phyloP scores from a whole-genome alignment of 176 grass and related monocot species.

The Cenchrus fungigraminus region DNA sequence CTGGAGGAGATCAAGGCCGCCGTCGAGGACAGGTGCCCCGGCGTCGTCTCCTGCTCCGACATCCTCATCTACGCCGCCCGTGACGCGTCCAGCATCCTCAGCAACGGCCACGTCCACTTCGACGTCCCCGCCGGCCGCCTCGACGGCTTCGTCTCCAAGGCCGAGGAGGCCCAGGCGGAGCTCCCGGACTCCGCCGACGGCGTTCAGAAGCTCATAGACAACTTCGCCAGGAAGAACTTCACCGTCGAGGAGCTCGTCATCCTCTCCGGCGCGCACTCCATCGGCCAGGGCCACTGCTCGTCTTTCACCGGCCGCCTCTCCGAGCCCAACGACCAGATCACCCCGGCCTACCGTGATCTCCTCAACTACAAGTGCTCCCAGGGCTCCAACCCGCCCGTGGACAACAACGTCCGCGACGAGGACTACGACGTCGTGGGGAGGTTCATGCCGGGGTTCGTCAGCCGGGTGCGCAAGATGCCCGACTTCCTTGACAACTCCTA shows the following conservation, averaged over 20 bases:
- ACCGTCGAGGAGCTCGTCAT: slow-evolving; percentile 64
- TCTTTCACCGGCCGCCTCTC: slow-evolving; percentile 57
- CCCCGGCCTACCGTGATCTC: slow-evolving; percentile 36
- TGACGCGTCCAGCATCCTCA: slow-evolving; percentile 53
- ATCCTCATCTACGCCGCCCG: slow-evolving; percentile 60
- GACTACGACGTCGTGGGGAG: not conserved
- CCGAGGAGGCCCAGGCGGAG: slow-evolving; percentile 48
- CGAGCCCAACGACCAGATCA: slow-evolving; percentile 27
- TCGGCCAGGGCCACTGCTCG: slow-evolving; percentile 63
- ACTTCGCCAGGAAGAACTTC: slow-evolving; percentile 61
- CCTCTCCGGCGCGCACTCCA: slow-evolving; percentile 73
- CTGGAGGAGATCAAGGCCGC: slow-evolving; percentile 62
- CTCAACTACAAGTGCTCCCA: slow-evolving; percentile 45
- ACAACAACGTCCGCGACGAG: slow-evolving; percentile 42
- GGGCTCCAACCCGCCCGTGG: slow-evolving; percentile 7
- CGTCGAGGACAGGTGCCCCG: slow-evolving; percentile 54
- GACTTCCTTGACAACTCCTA: slow-evolving; percentile 48
- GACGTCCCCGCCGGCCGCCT: slow-evolving; percentile 61
- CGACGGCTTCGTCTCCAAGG: slow-evolving; percentile 56
- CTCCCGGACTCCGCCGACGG: slow-evolving; percentile 51
- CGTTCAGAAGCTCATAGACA: slow-evolving; percentile 30
- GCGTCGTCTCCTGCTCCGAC: slow-evolving; percentile 72
- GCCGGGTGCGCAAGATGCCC: slow-evolving; percentile 42
- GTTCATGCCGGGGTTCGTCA: slow-evolving; percentile 37
- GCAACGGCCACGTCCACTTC: slow-evolving; percentile 52